Conservation (phyloP, 2,329 filamentous ascomycete species). For the Fusarium sp. region DNA sequence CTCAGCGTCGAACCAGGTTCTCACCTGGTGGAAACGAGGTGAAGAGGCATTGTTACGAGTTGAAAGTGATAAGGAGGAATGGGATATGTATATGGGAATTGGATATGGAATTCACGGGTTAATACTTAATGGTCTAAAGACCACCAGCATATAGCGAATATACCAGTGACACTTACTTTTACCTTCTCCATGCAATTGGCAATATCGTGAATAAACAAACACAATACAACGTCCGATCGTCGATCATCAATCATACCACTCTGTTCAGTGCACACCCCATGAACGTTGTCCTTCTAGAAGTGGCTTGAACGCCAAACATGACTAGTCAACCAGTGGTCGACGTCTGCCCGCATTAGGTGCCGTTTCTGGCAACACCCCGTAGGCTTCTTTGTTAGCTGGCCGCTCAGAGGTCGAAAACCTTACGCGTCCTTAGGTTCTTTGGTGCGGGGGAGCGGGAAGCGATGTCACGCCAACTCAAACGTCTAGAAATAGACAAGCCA, state of each 20-base stretch:
- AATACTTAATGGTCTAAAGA: conserved; percentile 40
- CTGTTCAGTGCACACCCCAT: not conserved
- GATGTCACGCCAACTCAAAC: conserved; percentile 11
- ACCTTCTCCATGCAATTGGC: not conserved
- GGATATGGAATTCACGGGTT: conserved; percentile 26
- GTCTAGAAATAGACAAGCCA: conserved; percentile 4
- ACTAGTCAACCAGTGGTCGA: conserved; percentile 22
- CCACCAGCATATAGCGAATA: conserved; percentile 34
- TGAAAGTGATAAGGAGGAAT: conserved; percentile 16
- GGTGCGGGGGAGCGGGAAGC: conserved; percentile 19
- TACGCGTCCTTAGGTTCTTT: conserved; percentile 19
- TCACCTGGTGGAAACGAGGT: not conserved
- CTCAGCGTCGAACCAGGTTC: not conserved
- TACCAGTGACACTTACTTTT: conserved; percentile 30
- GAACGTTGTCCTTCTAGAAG: conserved; percentile 11
- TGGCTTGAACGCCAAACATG: conserved; percentile 4
- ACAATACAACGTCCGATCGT: not conserved
- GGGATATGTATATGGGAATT: conserved; percentile 26
- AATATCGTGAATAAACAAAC: conserved; percentile 4
- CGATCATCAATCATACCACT: conserved; percentile 21
- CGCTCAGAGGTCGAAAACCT: conserved; percentile 1
- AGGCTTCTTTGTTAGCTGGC: conserved; percentile 11
- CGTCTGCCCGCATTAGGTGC: conserved; percentile 19
- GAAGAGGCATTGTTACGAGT: conserved; percentile 27
- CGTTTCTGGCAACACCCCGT: conserved; percentile 22